phyloP scores from a whole-genome alignment of 1,139 yeast genomes.

The Protomyces inundatus region DNA sequence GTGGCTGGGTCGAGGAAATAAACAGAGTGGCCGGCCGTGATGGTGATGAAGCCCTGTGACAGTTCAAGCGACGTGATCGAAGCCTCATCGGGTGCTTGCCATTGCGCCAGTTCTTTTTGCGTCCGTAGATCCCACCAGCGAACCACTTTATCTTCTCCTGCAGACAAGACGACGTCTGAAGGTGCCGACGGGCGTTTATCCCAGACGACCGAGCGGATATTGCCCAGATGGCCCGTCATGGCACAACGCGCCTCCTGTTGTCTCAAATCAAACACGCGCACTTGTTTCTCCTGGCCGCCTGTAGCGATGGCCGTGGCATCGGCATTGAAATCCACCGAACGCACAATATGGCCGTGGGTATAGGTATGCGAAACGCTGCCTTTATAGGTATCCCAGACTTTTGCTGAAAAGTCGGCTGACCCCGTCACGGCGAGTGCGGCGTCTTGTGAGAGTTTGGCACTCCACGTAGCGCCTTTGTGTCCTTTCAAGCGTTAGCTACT shows the following conservation, averaged over 20 bases:
- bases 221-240: conserved; percentile 30
- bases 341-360: conserved; percentile 39
- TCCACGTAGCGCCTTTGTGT: conserved; percentile 43
- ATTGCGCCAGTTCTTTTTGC: conserved; percentile 23
- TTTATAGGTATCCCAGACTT: conserved; percentile 38
- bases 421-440: conserved; percentile 38
- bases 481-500: neutral
- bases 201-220: conserved; percentile 32
- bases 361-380: conserved; percentile 35
- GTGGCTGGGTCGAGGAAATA: conserved; percentile 34
- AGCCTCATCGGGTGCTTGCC: conserved; percentile 9
- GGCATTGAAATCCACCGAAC: conserved; percentile 34
- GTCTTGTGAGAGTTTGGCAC: conserved; percentile 37
- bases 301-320: conserved; percentile 29
- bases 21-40: conserved; percentile 36
- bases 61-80: conserved; percentile 24
- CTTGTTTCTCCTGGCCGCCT: conserved; percentile 33
- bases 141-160: conserved; percentile 36
- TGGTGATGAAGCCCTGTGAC: conserved; percentile 33
- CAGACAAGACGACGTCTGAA: conserved; percentile 33
- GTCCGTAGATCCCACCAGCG: conserved; percentile 38
- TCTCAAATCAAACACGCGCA: conserved; percentile 32
- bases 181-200: conserved; percentile 2
- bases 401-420: conserved; percentile 42
- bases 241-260: conserved; percentile 25